Percentiles rank a stretch among this genome's conserved stretches.
These are phyloP conservation scores for Prunus campanulata DNA, from an alignment of 306 rosid species.

Conservation along the genomic window DNA sequence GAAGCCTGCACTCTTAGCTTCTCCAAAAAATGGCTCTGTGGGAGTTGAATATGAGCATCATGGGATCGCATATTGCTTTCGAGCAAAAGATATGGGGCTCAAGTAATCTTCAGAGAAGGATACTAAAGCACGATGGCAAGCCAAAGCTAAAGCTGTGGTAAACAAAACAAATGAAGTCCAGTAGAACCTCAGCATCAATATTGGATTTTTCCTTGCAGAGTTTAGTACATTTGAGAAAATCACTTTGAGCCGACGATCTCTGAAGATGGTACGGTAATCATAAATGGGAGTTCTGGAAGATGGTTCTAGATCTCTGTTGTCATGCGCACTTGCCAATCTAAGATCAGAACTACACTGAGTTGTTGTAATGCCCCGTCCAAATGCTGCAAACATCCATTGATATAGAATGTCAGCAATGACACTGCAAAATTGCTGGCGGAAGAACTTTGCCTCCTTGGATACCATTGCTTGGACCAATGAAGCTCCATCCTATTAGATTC, in stretches of 20 bases:
- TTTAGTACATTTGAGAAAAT: constrained; percentile 56
- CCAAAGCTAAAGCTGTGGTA: constrained; percentile 60
- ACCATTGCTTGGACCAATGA: constrained; percentile 73
- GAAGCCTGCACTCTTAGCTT: background rate
- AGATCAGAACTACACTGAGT: constrained; percentile 37
- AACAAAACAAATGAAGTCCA: constrained; percentile 61
- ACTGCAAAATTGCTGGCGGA: constrained; percentile 62
- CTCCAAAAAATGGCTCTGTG: background rate
- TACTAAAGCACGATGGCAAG: constrained; percentile 60
- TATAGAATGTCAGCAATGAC: constrained; percentile 55
- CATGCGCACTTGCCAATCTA: constrained; percentile 40
- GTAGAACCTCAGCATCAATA: constrained; percentile 57
- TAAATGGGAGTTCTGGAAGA: constrained; percentile 39
- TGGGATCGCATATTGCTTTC: constrained; percentile 61
- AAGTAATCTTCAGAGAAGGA: constrained; percentile 66
- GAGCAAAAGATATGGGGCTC: constrained; percentile 44
- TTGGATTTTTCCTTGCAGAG: constrained; percentile 58
- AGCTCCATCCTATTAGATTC: constrained; percentile 72
- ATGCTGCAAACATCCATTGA: constrained; percentile 56
- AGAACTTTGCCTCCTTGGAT: constrained; percentile 67
- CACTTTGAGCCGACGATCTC: constrained; percentile 71
- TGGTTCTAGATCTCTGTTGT: constrained; percentile 42
- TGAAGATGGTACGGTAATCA: constrained; percentile 51
- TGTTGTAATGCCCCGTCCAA: constrained; percentile 41
- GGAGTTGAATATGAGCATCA: constrained; percentile 31